These are phyloP conservation scores for Fusarium tupiense DNA, from an alignment of 2,329 filamentous ascomycete genomes.

Conservation along the genomic window DNA sequence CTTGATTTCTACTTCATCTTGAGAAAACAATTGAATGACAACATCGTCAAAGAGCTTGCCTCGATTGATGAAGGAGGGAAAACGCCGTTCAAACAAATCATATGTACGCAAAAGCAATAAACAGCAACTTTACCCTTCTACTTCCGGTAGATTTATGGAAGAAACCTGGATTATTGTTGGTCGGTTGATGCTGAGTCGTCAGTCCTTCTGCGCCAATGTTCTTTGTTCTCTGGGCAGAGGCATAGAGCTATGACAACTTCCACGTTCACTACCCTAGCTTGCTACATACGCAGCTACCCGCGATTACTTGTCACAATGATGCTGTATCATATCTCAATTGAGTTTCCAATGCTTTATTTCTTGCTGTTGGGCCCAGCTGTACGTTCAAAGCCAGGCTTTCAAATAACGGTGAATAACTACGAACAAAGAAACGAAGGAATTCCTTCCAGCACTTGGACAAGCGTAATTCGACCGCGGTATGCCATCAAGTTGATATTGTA, in stretches of 20 bases:
- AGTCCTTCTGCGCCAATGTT: background rate
- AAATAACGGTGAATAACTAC: no score
- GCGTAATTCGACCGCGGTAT: no score
- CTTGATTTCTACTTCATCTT: rapidly evolving
- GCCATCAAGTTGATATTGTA: no score
- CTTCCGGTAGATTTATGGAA: rapidly evolving
- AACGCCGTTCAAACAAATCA: background rate
- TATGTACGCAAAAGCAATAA: background rate
- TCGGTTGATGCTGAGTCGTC: background rate
- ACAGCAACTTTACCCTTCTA: background rate
- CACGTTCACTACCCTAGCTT: background rate
- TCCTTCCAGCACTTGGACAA: no score
- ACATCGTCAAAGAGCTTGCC: background rate
- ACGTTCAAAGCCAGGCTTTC: background rate
- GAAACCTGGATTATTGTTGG: rapidly evolving
- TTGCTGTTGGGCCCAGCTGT: background rate
- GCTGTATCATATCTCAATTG: no score
- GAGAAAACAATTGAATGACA: background rate
- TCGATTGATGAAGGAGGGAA: background rate
- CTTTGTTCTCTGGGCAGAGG: background rate
- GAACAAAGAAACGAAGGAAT: no score
- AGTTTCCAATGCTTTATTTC: no score
- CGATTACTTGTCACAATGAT: background rate
- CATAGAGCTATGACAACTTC: background rate
- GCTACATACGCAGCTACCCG: background rate